Evolutionary conservation across 2,329 filamentous ascomycete genomes (phyloP), one percentile per base, ranked within the genome.

Genomic region (Ascochyta lentis): DNA sequence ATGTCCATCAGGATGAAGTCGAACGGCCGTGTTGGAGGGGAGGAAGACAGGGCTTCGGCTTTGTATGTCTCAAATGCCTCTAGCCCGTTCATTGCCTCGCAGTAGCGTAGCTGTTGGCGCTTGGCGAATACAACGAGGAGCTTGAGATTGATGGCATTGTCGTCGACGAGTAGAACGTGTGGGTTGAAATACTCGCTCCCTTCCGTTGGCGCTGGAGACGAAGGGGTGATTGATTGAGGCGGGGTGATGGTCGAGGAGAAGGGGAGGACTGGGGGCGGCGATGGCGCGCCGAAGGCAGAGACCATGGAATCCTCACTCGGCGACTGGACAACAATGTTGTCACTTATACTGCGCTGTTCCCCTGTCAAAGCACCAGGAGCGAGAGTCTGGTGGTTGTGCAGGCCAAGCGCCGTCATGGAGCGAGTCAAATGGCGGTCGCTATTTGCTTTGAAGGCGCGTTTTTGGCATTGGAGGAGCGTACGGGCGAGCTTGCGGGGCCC

Each of bases 71-170:
- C 60, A 7, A 73, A 50, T 0, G 73, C 73, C 58, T 74, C 62
- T 22, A 73, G 68, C 12, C 73, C 73, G 49, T 75, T 73, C 7
- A 55, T 61, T 2, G 73, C 71, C 59, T 71, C 65, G 6, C 49
- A 51, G 52, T 69, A 73, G 15, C 59, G 61, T 4, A 71, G 55
- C 4, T 60, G 61, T 49, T 73, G 64, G 10, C 70, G 70, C 42
- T 67, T 67, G n/a, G 68, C 66, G 43, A 81, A 82, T 64, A 80
- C 79, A 16, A 77, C 70, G 27, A 74, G 64, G 23, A 73, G 65
- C 41, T 71, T 72, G 34, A 72, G 64, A 43, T 74, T 74, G 60
- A 73, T 73, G 10, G 62, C 61, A 56, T 74, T 74, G 54, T 74
- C 71, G 54, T 74, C 70, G 41, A 73, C 70, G 29, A 73, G 65